Conservation (phyloP, 1,284 basidiomycete species). For the Malassezia caprae region DNA sequence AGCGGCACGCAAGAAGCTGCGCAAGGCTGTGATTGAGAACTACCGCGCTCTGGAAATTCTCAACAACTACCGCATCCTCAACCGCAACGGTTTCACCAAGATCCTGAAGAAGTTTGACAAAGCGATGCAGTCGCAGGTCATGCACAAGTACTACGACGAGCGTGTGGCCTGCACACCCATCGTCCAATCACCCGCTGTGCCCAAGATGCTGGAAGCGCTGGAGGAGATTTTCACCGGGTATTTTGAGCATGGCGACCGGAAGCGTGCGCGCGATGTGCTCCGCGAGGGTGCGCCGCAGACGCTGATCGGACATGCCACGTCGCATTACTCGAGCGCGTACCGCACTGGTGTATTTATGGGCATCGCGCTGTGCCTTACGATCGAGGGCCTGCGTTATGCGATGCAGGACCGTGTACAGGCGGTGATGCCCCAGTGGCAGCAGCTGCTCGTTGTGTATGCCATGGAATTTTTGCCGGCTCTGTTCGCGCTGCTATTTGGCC, state of each 20-base stretch:
- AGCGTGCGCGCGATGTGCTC: conserved; percentile 63
- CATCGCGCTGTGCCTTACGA: conserved; percentile 63
- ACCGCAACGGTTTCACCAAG: conserved; percentile 81
- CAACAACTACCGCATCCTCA: conserved; percentile 63
- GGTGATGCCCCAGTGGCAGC: conserved; percentile 62
- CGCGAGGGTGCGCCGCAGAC: conserved; percentile 52
- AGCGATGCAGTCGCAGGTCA: conserved; percentile 58
- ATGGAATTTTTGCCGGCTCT: conserved; percentile 65
- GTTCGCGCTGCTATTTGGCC: conserved; percentile 64
- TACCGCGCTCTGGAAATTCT: conserved; percentile 67
- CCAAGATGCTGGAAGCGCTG: conserved; percentile 60
- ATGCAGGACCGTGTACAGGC: conserved; percentile 57
- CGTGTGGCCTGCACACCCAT: conserved; percentile 55
- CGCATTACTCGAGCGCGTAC: conserved; percentile 61
- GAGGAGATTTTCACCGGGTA: conserved; percentile 39
- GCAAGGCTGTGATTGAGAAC: conserved; percentile 71
- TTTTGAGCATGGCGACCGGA: conserved; percentile 66
- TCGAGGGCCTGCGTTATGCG: conserved; percentile 61
- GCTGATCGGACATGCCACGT: conserved; percentile 38
- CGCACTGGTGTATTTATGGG: conserved; percentile 64
- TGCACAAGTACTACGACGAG: conserved; percentile 66
- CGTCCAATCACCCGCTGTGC: conserved; percentile 55
- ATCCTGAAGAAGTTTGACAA: conserved; percentile 84
- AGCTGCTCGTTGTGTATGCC: conserved; percentile 70
- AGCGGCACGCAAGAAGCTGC: conserved; percentile 68